Conservation (phyloP, 129 eudicot genomes). For the Helianthus annuus region DNA sequence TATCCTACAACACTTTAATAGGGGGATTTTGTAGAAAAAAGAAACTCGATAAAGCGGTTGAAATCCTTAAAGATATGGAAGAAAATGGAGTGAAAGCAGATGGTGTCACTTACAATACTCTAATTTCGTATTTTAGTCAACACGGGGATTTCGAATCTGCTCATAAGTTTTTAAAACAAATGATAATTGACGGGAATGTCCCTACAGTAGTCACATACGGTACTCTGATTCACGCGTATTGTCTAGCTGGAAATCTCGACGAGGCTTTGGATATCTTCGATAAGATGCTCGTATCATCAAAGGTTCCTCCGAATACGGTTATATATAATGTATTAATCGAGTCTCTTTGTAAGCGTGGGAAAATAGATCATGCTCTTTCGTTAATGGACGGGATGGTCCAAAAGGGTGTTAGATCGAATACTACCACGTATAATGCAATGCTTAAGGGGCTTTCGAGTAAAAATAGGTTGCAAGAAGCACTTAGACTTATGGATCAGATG, state of each 20-base stretch:
- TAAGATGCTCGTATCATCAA: constrained; percentile 46
- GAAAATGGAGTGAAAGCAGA: constrained; percentile 55
- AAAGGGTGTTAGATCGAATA: constrained; percentile 60
- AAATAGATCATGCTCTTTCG: constrained; percentile 57
- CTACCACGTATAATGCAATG: constrained; percentile 75
- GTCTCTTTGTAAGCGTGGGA: constrained; percentile 55
- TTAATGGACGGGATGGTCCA: constrained; percentile 66
- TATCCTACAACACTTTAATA: constrained; percentile 64
- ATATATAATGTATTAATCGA: constrained; percentile 73
- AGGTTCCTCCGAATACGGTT: constrained; percentile 63
- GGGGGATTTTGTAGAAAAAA: constrained; percentile 75
- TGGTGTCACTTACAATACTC: constrained; percentile 66
- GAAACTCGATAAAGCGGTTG: constrained; percentile 59
- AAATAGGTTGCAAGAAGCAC: constrained; percentile 56
- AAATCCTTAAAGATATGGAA: constrained; percentile 70
- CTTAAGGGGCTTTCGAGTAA: constrained; percentile 66
- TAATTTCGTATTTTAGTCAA: constrained; percentile 65
- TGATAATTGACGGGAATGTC: constrained; percentile 52
- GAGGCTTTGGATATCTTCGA: constrained; percentile 63
- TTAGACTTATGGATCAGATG: constrained; percentile 75
- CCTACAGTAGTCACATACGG: constrained; percentile 87
- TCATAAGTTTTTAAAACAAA: constrained; percentile 51
- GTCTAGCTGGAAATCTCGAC: constrained; percentile 54
- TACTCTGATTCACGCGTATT: constrained; percentile 68
- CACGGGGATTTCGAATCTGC: constrained; percentile 59